Conservation (phyloP, 495 filamentous ascomycete genomes). For the Trichoderma gamsii region DNA sequence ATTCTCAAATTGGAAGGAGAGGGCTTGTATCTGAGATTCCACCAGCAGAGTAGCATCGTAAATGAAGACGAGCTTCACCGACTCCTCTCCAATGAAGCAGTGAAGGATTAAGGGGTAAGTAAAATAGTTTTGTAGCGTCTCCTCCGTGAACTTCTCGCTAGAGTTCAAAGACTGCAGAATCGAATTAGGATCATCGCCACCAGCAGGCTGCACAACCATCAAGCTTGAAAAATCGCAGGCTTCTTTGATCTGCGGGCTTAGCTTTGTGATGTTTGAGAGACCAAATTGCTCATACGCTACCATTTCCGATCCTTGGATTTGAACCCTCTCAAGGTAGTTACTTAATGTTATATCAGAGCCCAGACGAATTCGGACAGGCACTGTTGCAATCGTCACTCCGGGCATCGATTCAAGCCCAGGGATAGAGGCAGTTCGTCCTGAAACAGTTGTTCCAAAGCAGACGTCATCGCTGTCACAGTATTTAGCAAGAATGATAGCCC, state of each 20-base stretch:
- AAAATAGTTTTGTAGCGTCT: not conserved
- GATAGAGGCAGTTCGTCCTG: constrained; percentile 42
- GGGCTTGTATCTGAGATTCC: too few relatives aligned
- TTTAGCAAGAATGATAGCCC: constrained; percentile 36
- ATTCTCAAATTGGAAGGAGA: too few relatives aligned
- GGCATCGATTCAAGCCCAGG: constrained; percentile 42
- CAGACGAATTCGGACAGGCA: constrained; percentile 43
- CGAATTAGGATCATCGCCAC: not conserved
- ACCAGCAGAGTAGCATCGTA: not conserved
- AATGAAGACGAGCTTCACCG: not conserved
- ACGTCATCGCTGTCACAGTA: constrained; percentile 36
- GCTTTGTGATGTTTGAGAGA: constrained; percentile 32
- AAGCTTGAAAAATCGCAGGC: not conserved
- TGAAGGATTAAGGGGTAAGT: not conserved
- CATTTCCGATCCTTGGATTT: constrained; percentile 31
- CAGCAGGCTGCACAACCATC: constrained; percentile 7
- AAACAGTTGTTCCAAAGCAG: constrained; percentile 43
- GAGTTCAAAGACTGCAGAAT: not conserved
- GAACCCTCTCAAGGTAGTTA: constrained; percentile 24
- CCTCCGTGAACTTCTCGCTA: not conserved
- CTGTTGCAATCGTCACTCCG: constrained; percentile 51
- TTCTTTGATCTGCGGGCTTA: constrained; percentile 3
- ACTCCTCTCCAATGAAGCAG: not conserved
- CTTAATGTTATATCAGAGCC: constrained; percentile 16
- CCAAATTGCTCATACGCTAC: constrained; percentile 43